A percentile compares a stretch with the other conserved stretches of the same genome.
phyloP scores from a whole-genome alignment of 495 filamentous ascomycete genomes.

The Aspergillus sparsus region DNA sequence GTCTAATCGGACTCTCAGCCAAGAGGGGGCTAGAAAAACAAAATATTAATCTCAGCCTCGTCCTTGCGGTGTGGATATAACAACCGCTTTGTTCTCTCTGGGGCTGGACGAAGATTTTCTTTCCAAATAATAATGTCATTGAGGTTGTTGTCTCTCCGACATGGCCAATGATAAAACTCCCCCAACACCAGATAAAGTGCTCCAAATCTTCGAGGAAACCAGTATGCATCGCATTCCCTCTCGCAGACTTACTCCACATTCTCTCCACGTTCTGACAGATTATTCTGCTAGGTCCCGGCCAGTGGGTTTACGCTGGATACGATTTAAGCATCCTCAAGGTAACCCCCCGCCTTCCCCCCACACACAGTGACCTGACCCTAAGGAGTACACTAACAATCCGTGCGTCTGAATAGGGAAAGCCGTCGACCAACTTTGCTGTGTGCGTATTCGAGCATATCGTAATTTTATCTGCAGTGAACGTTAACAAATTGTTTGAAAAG shows the following conservation, averaged over 20 bases:
- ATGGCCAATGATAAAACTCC: neutral
- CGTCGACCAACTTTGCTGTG: neutral
- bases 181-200: neutral
- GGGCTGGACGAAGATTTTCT: neutral
- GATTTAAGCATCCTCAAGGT: neutral
- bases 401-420: neutral
- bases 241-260: neutral
- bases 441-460: neutral
- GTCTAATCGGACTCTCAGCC: neutral
- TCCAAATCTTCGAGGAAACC: slow-evolving; percentile 2
- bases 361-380: neutral
- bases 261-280: neutral
- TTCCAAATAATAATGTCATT: neutral
- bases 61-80: slow-evolving; percentile 5
- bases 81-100: neutral
- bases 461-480: neutral
- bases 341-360: neutral
- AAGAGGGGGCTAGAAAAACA: neutral
- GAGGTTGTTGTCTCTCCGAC: neutral
- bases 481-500: neutral
- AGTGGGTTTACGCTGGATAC: neutral
- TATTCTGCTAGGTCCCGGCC: neutral
- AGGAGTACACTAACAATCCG: neutral
- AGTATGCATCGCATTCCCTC: neutral
- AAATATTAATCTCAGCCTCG: neutral